Conservation (phyloP, 2,329 filamentous ascomycete species). For the Plenodomus biglobosus region DNA sequence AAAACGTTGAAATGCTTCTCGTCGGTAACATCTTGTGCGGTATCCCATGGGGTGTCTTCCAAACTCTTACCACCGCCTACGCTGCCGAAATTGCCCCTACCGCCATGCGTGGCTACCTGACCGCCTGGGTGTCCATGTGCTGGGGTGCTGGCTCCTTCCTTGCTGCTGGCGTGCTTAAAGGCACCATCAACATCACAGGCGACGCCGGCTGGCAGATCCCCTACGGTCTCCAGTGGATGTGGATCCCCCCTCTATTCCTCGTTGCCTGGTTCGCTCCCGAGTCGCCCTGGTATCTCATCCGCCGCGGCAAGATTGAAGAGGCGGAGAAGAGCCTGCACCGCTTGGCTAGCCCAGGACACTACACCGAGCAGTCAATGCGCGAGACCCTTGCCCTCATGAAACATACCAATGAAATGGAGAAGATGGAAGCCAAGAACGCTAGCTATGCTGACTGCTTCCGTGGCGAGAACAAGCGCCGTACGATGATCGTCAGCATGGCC, state of each 20-base stretch:
- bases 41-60: constrained; percentile 47
- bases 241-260: constrained; percentile 64
- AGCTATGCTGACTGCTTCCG: constrained; percentile 79
- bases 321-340: constrained; percentile 53
- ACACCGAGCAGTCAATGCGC: constrained; percentile 10
- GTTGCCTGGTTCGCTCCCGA: constrained; percentile 67
- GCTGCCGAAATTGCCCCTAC: constrained; percentile 64
- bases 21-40: constrained; percentile 61
- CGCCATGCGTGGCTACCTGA: constrained; percentile 56
- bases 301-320: constrained; percentile 61
- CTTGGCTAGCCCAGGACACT: constrained; percentile 63
- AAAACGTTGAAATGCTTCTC: constrained; percentile 42
- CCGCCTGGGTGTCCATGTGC: constrained; percentile 70
- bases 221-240: constrained; percentile 72
- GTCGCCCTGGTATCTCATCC: constrained; percentile 70
- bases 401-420: constrained; percentile 76
- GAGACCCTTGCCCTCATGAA: constrained; percentile 87
- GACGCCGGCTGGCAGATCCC: constrained; percentile 65
- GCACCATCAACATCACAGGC: constrained; percentile 61
- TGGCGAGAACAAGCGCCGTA: constrained; percentile 71
- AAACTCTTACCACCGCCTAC: constrained; percentile 43
- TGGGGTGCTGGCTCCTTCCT: constrained; percentile 71
- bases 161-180: constrained; percentile 66
- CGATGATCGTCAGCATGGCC: constrained; percentile 61
- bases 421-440: constrained; percentile 63